These are phyloP conservation scores for Suhomyces wounanorum DNA, from an alignment of 1,139 yeast genomes.

Conservation along the genomic window DNA sequence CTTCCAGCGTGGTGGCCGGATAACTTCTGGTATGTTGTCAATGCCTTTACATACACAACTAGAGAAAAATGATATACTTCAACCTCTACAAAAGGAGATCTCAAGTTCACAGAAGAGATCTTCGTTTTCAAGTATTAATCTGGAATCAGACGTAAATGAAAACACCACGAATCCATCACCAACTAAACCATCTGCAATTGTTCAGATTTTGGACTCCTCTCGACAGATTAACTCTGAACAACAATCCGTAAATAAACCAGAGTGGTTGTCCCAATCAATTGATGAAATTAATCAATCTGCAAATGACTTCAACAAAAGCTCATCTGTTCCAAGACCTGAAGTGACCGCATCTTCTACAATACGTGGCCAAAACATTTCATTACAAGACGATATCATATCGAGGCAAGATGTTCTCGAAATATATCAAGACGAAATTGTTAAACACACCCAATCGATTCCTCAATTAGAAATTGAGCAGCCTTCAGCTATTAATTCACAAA, in stretches of 20 bases:
- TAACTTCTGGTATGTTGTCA: constrained; percentile 67
- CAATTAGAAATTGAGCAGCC: neutral
- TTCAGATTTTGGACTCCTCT: neutral
- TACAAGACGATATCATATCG: constrained; percentile 19
- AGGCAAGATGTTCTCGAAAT: constrained; percentile 29
- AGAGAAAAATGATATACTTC: constrained; percentile 11
- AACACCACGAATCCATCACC: neutral
- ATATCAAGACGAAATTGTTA: constrained; percentile 22
- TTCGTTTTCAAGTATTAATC: constrained; percentile 7
- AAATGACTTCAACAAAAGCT: neutral
- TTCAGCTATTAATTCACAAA: neutral
- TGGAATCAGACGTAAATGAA: neutral
- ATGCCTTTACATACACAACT: constrained; percentile 27
- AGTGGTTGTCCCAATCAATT: neutral
- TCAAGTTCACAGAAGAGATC: constrained; percentile 5
- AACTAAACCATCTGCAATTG: neutral
- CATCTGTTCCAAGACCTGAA: neutral
- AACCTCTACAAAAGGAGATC: constrained; percentile 1
- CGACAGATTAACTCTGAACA: neutral
- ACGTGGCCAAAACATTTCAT: neutral
- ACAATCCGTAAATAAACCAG: neutral
- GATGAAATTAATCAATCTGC: neutral
- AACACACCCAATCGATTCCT: neutral
- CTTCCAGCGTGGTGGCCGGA: constrained; percentile 41
- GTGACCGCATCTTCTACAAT: neutral